Percentiles rank a stretch among this genome's conserved stretches.
phyloP scores from a whole-genome alignment of 768 basidiomycete species.

The Kwoniella europaea region DNA sequence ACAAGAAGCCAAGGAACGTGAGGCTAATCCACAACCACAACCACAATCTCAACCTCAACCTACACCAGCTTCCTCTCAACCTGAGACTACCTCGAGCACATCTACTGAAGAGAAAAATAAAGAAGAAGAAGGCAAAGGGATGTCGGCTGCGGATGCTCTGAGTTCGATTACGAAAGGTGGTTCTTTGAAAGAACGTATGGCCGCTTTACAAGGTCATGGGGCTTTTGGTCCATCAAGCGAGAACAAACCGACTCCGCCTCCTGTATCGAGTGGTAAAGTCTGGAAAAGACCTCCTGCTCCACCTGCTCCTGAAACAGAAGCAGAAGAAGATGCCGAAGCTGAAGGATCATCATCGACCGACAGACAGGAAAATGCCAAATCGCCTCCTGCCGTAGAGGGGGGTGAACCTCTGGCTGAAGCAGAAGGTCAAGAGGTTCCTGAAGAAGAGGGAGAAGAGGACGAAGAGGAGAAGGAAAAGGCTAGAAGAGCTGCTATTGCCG shows the following conservation, averaged over 20 bases:
- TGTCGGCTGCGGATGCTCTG: constrained; percentile 78
- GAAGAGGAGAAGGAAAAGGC: constrained; percentile 57
- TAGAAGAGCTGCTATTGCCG: constrained; percentile 79
- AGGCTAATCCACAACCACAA: constrained; percentile 21
- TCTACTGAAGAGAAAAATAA: constrained; percentile 10
- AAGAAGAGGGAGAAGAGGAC: constrained; percentile 60
- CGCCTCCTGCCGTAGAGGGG: constrained; percentile 18
- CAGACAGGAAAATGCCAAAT: constrained; percentile 14
- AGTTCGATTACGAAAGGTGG: constrained; percentile 77
- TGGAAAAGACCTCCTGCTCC: constrained; percentile 74
- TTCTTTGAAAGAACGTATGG: constrained; percentile 92
- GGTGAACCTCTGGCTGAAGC: constrained; percentile 28
- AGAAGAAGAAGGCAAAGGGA: constrained; percentile 33
- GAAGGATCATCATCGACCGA: constrained; percentile 20
- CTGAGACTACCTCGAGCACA: background rate
- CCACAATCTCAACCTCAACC: constrained; percentile 23
- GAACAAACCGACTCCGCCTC: constrained; percentile 66
- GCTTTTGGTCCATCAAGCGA: constrained; percentile 69
- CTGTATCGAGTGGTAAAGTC: constrained; percentile 70
- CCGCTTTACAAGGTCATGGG: constrained; percentile 82
- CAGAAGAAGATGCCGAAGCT: constrained; percentile 33
- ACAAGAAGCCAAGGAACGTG: constrained; percentile 50
- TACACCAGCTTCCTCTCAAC: constrained; percentile 15
- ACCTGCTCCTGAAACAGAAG: constrained; percentile 39
- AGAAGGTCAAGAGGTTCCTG: constrained; percentile 62